phyloP scores from a whole-genome alignment of 306 rosid species.

The Casuarina glauca region DNA sequence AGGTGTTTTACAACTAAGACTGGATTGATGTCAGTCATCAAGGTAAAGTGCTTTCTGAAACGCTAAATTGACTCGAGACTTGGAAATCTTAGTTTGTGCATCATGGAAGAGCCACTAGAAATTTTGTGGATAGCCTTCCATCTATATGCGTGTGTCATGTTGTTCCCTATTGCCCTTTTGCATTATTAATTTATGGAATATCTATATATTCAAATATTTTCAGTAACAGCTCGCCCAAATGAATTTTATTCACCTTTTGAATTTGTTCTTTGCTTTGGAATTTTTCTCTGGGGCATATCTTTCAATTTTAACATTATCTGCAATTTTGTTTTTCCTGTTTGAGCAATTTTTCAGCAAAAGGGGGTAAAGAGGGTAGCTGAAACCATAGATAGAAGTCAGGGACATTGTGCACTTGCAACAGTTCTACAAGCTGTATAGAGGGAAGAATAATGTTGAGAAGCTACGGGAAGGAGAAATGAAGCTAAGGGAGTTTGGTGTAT shows the following conservation, averaged over 20 bases:
- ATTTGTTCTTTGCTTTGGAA: neutral
- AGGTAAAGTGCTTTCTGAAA: conserved; percentile 50
- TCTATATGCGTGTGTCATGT: conserved; percentile 12
- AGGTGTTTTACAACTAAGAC: conserved; percentile 98
- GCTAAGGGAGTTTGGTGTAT: conserved; percentile 79
- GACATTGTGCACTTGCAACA: conserved; percentile 75
- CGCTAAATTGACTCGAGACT: neutral
- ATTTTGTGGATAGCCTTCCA: neutral
- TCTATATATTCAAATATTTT: neutral
- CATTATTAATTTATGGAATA: conserved; percentile 5
- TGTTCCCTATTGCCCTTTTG: neutral
- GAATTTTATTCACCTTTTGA: neutral
- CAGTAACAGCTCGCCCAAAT: no score
- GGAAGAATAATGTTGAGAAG: conserved; percentile 69
- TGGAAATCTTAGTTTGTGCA: conserved; percentile 13
- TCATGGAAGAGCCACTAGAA: neutral
- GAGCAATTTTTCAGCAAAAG: conserved; percentile 73
- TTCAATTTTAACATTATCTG: conserved; percentile 17
- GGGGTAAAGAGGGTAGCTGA: conserved; percentile 79
- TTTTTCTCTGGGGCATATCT: neutral
- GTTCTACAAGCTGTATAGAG: conserved; percentile 78
- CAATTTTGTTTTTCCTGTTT: conserved; percentile 31
- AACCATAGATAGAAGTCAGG: conserved; percentile 82
- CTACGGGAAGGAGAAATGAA: conserved; percentile 79
- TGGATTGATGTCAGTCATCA: conserved; percentile 93